Conservation (phyloP, 2,329 filamentous ascomycete species). For the Penicillium brasilianum region DNA sequence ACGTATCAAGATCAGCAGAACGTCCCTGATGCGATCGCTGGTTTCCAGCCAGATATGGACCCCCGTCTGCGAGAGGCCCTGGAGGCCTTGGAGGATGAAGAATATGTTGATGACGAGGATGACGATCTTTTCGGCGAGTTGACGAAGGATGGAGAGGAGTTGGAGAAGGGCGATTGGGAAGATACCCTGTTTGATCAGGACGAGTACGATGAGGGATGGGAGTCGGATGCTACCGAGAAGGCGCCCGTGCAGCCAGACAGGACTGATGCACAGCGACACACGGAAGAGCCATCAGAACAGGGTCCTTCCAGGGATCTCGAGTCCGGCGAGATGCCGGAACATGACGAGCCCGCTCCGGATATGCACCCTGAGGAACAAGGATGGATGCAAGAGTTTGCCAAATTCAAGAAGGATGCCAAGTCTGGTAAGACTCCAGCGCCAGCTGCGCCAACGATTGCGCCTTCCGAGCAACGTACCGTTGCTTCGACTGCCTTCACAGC, state of each 20-base stretch:
- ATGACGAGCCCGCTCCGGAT: slow-evolving; percentile 47
- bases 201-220: slow-evolving; percentile 83
- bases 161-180: slow-evolving; percentile 82
- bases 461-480: slow-evolving; percentile 49
- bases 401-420: slow-evolving; percentile 82
- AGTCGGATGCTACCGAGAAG: slow-evolving; percentile 90
- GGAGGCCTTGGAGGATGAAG: slow-evolving; percentile 93
- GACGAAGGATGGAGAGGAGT: slow-evolving; percentile 68
- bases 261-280: slow-evolving; percentile 22
- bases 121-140: slow-evolving; percentile 84
- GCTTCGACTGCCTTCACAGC: slow-evolving; percentile 59
- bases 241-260: slow-evolving; percentile 55
- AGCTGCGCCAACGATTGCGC: slow-evolving; percentile 43
- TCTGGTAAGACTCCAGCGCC: slow-evolving; percentile 43
- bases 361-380: slow-evolving; percentile 70
- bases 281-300: slow-evolving; percentile 52
- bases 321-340: slow-evolving; percentile 43
- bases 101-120: slow-evolving; percentile 81
- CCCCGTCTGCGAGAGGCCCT: slow-evolving; percentile 86
- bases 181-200: slow-evolving; percentile 56
- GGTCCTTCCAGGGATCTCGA: slow-evolving; percentile 28
- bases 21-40: slow-evolving; percentile 85
- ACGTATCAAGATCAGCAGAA: slow-evolving; percentile 94
- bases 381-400: slow-evolving; percentile 91
- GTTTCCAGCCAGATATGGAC: slow-evolving; percentile 98